Evolutionary conservation across 441 rosid genomes (phyloP).

Genomic region (Mallotus japonicus): DNA sequence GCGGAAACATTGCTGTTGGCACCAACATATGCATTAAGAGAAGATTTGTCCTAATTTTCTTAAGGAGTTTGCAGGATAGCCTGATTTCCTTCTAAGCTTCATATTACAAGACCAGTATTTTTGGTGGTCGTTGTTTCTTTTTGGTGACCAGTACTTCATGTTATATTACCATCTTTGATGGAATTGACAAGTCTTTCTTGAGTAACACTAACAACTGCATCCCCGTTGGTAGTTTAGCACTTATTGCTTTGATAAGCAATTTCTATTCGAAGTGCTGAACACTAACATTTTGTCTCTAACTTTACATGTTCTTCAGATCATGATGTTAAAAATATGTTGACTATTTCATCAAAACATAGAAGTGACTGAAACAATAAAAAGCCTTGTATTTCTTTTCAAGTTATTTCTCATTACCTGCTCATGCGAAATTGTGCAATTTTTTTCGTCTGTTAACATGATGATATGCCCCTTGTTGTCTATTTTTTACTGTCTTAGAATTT

Average conservation of each 20-base stretch:
- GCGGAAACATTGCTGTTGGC: no score
- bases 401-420: not conserved
- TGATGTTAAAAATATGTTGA: not conserved
- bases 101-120: no score
- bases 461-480: not conserved
- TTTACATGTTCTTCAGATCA: not conserved
- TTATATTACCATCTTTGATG: no score
- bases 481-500: not conserved
- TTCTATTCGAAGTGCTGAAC: not conserved
- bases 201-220: not conserved
- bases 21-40: no score
- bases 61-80: no score
- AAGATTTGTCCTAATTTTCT: no score
- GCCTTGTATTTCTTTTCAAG: not conserved
- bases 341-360: not conserved
- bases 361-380: not conserved
- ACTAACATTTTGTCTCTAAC: not conserved
- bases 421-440: not conserved
- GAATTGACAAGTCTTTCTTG: not conserved
- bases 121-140: no score
- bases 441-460: not conserved
- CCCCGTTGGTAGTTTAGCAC: not conserved
- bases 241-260: not conserved
- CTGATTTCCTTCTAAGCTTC: no score
- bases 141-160: no score